Conservation (phyloP, 2,329 filamentous ascomycete species). For the Fusarium coffeatum region DNA sequence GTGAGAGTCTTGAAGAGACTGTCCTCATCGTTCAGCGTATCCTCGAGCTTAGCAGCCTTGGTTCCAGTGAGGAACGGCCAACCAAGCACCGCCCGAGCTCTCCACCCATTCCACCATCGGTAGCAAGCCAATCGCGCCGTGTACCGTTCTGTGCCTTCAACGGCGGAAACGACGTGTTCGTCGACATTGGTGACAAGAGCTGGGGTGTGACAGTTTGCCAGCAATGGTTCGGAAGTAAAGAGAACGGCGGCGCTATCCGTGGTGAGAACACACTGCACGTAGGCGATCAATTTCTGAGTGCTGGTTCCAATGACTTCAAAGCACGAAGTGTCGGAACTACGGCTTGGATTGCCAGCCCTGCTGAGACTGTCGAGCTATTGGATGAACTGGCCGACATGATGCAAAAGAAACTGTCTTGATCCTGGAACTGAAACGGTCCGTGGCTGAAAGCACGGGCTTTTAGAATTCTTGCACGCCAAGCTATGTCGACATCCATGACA, state of each 20-base stretch:
- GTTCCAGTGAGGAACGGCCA: constrained; percentile 47
- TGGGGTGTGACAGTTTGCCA: constrained; percentile 96
- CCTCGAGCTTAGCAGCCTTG: constrained; percentile 79
- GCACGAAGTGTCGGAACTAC: constrained; percentile 91
- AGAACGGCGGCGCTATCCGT: constrained; percentile 61
- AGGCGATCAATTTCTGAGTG: constrained; percentile 95
- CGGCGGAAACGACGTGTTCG: constrained; percentile 96
- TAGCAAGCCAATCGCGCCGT: constrained; percentile 42
- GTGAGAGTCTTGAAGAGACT: constrained; percentile 94
- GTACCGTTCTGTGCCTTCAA: constrained; percentile 99
- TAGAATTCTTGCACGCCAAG: neutral
- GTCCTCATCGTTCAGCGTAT: constrained; percentile 94
- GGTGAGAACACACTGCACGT: constrained; percentile 89
- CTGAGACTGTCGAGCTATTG: constrained; percentile 88
- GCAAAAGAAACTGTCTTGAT: constrained; percentile 50
- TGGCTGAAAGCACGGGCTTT: neutral
- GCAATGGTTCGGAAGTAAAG: constrained; percentile 78
- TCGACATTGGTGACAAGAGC: constrained; percentile 97
- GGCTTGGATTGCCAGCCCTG: constrained; percentile 94
- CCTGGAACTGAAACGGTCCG: neutral
- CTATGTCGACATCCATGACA: neutral
- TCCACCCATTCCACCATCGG: constrained; percentile 31
- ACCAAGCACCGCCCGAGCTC: constrained; percentile 39
- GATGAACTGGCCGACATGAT: constrained; percentile 79
- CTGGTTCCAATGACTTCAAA: constrained; percentile 97